Percentiles rank a stretch among this genome's conserved stretches.
Conservation (phyloP, 139 green algal species). For the Pseudopediastrum boryanum region DNA sequence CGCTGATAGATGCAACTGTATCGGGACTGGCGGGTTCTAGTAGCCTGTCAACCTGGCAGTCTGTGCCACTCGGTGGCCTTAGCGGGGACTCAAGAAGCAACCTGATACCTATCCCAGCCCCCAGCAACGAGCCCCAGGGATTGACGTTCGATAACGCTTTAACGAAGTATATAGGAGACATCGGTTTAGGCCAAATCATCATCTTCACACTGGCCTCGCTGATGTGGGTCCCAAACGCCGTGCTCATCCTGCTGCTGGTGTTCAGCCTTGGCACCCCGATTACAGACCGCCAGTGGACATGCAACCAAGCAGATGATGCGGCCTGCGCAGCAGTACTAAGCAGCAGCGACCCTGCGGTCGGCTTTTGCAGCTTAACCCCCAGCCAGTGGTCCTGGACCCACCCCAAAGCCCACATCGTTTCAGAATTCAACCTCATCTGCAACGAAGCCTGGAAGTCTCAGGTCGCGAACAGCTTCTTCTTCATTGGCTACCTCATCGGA, state of each 20-base stretch:
- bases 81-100: too few species aligned
- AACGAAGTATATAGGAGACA: slow-evolving; percentile 45
- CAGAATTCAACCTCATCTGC: slow-evolving; percentile 71
- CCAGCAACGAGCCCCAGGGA: too few species aligned
- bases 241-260: slow-evolving; percentile 50
- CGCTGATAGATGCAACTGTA: too few species aligned
- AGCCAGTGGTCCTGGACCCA: slow-evolving; percentile 16
- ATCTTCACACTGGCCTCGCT: slow-evolving; percentile 26
- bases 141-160: slow-evolving; percentile 49
- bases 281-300: not conserved
- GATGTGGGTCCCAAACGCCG: slow-evolving; percentile 37
- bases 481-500: slow-evolving; percentile 65
- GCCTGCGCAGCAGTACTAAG: slow-evolving; percentile 4
- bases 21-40: too few species aligned
- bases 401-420: slow-evolving; percentile 33
- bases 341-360: not conserved
- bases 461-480: slow-evolving; percentile 60
- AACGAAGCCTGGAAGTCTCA: slow-evolving; percentile 48
- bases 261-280: slow-evolving; percentile 36
- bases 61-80: too few species aligned
- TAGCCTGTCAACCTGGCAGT: too few species aligned
- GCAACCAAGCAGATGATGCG: slow-evolving; percentile 1
- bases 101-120: too few species aligned
- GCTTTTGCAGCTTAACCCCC: slow-evolving; percentile 9
- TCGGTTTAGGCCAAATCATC: slow-evolving; percentile 35